These are phyloP conservation scores for Eleusine coracana DNA, from an alignment of 176 grass and related monocot species.

Conservation along the genomic window DNA sequence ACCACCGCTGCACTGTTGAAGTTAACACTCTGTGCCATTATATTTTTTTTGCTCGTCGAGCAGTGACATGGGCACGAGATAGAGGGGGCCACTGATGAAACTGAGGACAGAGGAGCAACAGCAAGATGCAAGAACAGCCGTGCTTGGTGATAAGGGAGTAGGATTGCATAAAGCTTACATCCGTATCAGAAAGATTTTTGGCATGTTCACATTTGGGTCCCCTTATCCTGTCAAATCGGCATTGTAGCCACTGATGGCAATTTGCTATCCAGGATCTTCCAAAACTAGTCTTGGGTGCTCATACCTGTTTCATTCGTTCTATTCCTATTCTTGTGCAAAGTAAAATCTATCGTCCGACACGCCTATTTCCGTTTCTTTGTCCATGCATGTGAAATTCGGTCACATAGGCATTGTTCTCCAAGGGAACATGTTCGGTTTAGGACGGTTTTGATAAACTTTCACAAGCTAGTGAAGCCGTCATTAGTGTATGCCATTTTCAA, in stretches of 20 bases:
- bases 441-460: not conserved
- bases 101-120: too few relatives aligned
- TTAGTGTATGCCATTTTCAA: not conserved
- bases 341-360: not conserved
- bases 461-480: not conserved
- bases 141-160: not conserved
- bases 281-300: not conserved
- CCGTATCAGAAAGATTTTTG: not conserved
- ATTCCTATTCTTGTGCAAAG: not conserved
- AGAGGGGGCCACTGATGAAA: too few relatives aligned
- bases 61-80: too few relatives aligned
- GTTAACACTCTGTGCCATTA: too few relatives aligned
- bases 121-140: not conserved
- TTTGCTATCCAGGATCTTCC: conserved; percentile 21
- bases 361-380: not conserved
- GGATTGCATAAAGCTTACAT: not conserved
- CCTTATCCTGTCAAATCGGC: not conserved
- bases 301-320: not conserved
- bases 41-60: too few relatives aligned
- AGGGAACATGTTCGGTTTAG: not conserved
- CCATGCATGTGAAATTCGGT: not conserved
- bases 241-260: not conserved
- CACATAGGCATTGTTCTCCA: too few relatives aligned
- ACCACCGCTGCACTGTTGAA: too few relatives aligned
- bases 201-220: not conserved